Percentiles rank a stretch among this genome's conserved stretches.
Conservation (phyloP, 208 protist genomes). For the Crithidia fasciculata region DNA sequence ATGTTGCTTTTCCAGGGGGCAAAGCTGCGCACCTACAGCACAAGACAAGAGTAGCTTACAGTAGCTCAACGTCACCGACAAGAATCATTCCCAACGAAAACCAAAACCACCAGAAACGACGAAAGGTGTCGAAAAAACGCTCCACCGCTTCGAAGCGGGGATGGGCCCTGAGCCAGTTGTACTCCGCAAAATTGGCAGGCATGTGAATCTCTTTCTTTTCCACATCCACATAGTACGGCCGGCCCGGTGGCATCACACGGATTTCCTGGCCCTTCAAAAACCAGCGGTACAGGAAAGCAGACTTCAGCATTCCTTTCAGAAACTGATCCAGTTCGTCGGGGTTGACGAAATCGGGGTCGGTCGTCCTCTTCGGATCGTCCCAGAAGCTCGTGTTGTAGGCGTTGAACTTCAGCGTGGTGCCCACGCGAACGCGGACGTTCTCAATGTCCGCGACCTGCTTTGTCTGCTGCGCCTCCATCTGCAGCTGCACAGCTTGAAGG, state of each 20-base stretch:
- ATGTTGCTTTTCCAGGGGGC: neutral
- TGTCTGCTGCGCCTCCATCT: constrained; percentile 88
- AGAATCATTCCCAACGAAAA: constrained; percentile 76
- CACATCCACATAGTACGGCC: constrained; percentile 69
- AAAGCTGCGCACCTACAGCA: neutral
- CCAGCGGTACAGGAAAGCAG: constrained; percentile 81
- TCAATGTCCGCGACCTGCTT: constrained; percentile 67
- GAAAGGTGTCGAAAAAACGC: constrained; percentile 50
- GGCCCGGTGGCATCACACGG: constrained; percentile 73
- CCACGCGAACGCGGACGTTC: constrained; percentile 75
- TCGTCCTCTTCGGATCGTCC: constrained; percentile 75
- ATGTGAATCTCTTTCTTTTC: constrained; percentile 82
- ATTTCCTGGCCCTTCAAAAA: constrained; percentile 85
- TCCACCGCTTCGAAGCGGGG: constrained; percentile 67
- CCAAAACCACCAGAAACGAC: constrained; percentile 88
- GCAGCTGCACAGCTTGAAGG: constrained; percentile 88
- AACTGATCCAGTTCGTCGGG: constrained; percentile 82
- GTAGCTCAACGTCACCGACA: constrained; percentile 84
- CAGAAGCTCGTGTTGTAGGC: constrained; percentile 80
- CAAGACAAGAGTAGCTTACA: constrained; percentile 31
- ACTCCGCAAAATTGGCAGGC: constrained; percentile 87
- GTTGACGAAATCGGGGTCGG: constrained; percentile 69
- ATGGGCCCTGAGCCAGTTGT: constrained; percentile 84
- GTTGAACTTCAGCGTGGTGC: constrained; percentile 81
- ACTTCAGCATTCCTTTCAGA: constrained; percentile 65